Evolutionary conservation across 2,329 filamentous ascomycete genomes (phyloP).

Genomic region (Alternaria novae-zelandiae): DNA sequence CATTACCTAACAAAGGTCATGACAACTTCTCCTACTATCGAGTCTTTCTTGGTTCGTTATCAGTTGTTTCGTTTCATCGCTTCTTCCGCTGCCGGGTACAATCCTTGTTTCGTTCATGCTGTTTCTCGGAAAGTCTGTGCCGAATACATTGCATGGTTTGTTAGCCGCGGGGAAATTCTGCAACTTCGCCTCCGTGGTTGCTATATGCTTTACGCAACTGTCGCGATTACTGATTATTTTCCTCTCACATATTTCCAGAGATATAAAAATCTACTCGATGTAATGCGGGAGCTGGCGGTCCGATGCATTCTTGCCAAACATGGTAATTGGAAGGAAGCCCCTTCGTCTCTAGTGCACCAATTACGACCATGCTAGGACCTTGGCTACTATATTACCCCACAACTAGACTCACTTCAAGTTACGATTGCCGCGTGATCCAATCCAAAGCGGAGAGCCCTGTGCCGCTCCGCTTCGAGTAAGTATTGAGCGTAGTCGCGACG

Average conservation of each 20-base stretch:
- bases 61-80: background rate
- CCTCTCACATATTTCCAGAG: background rate
- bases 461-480: background rate
- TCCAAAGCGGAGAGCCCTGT: conserved; percentile 12
- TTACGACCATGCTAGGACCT: conserved; percentile 1
- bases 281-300: background rate
- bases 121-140: background rate
- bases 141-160: conserved; percentile 1
- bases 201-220: background rate
- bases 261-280: background rate
- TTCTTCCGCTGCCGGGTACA: background rate
- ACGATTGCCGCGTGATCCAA: conserved; percentile 5
- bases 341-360: conserved; percentile 5
- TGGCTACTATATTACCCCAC: conserved; percentile 16
- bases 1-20: background rate
- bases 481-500: background rate
- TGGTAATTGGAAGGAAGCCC: conserved; percentile 2
- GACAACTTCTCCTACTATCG: background rate
- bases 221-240: background rate
- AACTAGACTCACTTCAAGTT: conserved; percentile 4
- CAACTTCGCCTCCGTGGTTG: background rate
- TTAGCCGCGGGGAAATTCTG: conserved; percentile 5
- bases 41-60: background rate
- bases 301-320: background rate
- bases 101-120: background rate